Evolutionary conservation across 306 rosid species (phyloP).

Genomic region (Alnus glutinosa): DNA sequence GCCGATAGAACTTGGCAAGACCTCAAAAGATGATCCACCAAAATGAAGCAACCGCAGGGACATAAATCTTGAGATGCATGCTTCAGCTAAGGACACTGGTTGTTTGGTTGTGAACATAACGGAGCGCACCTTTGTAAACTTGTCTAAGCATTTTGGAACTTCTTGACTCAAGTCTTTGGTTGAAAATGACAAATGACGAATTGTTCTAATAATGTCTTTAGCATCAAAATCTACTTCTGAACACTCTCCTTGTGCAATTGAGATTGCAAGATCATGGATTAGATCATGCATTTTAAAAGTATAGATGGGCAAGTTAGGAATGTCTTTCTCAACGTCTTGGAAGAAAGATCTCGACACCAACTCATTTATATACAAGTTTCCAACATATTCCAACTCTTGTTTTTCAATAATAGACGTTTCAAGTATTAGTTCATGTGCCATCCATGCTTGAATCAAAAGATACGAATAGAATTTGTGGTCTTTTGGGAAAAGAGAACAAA

Average conservation of each 20-base stretch:
- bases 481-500: constrained; percentile 7
- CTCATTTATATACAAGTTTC: constrained; percentile 20
- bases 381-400: constrained; percentile 30
- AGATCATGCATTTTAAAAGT: constrained; percentile 31
- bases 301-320: fast-evolving
- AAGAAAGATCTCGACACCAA: constrained; percentile 30
- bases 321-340: constrained; percentile 1
- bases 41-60: constrained; percentile 26
- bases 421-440: constrained; percentile 29
- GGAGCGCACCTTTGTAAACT: not conserved
- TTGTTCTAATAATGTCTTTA: not conserved
- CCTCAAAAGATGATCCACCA: constrained; percentile 8
- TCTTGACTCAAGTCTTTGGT: not conserved
- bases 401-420: constrained; percentile 1
- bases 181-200: not conserved
- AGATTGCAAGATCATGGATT: constrained; percentile 29
- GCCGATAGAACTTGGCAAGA: constrained; percentile 20
- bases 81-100: not conserved
- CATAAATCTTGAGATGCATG: constrained; percentile 5
- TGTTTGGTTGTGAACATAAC: not conserved
- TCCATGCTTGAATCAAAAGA: constrained; percentile 14
- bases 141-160: not conserved
- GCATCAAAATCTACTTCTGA: not conserved
- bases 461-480: not conserved
- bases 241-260: constrained; percentile 14